phyloP scores from a whole-genome alignment of 306 rosid genomes.

The Cotoneaster glaucophyllus region DNA sequence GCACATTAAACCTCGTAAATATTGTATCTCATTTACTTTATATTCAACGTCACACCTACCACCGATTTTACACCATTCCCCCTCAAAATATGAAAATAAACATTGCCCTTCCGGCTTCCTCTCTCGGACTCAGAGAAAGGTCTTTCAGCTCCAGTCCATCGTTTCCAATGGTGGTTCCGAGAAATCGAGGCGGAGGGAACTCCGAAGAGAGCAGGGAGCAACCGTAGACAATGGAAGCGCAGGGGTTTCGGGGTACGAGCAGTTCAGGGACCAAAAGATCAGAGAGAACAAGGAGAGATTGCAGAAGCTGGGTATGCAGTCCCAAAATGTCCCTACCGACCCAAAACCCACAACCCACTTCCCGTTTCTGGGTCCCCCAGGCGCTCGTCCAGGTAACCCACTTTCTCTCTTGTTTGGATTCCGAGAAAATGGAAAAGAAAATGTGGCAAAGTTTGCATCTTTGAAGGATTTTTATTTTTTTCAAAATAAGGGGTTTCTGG shows the following conservation, averaged over 20 bases:
- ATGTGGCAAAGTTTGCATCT: not conserved
- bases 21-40: too few relatives aligned
- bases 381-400: conserved; percentile 61
- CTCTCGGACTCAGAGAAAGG: not conserved
- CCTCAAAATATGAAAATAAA: too few relatives aligned
- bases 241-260: conserved; percentile 31
- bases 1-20: too few relatives aligned
- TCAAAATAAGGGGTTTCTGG: not conserved
- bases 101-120: too few relatives aligned
- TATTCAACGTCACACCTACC: too few relatives aligned
- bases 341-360: not conserved
- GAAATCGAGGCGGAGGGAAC: conserved; percentile 10
- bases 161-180: conserved; percentile 13
- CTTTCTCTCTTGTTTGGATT: not conserved
- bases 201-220: not conserved
- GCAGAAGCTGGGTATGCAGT: conserved; percentile 42
- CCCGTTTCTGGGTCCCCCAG: conserved; percentile 24
- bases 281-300: conserved; percentile 65
- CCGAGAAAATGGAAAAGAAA: not conserved
- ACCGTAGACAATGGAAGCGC: not conserved
- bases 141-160: not conserved
- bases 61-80: too few relatives aligned
- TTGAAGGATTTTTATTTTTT: not conserved
- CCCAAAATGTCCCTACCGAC: conserved; percentile 3
- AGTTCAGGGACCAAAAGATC: conserved; percentile 52